Evolutionary conservation across 2,329 filamentous ascomycete genomes (phyloP).

Genomic region (Phoma sp.): DNA sequence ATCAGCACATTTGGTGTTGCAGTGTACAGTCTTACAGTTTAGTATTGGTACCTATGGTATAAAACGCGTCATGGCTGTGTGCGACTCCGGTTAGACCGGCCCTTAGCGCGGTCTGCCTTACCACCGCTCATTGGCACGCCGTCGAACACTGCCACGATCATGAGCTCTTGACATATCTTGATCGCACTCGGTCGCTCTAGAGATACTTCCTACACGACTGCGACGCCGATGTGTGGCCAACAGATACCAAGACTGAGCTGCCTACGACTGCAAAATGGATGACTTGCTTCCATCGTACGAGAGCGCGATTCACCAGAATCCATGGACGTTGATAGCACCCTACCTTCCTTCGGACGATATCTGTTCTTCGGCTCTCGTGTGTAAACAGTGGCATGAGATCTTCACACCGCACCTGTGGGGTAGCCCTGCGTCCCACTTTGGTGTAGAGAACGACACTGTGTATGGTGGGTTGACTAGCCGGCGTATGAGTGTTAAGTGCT

Average conservation of each 20-base stretch:
- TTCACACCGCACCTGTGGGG: constrained; percentile 68
- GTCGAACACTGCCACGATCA: constrained; percentile 16
- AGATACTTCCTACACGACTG: constrained; percentile 1
- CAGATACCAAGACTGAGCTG: neutral
- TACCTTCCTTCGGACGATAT: constrained; percentile 64
- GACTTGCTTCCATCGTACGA: constrained; percentile 66
- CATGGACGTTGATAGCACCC: constrained; percentile 62
- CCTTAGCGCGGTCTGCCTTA: constrained; percentile 12
- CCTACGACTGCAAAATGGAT: constrained; percentile 53
- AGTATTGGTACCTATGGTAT: neutral
- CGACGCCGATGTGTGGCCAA: neutral
- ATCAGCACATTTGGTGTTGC: no score
- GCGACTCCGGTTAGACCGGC: constrained; percentile 7
- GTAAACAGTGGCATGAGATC: constrained; percentile 62
- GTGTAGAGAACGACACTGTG: constrained; percentile 64
- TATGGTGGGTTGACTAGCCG: constrained; percentile 51
- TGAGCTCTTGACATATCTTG: neutral
- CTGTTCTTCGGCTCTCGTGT: constrained; percentile 63
- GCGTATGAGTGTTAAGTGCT: neutral
- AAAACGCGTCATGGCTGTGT: neutral
- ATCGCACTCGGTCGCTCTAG: neutral
- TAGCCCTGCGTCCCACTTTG: constrained; percentile 68
- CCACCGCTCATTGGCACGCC: constrained; percentile 8
- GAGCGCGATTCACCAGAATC: constrained; percentile 60
- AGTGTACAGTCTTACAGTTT: no score